Base-by-base conservation (phyloP, 495 filamentous ascomycete genomes). In the Evernia prunastri region DNA sequence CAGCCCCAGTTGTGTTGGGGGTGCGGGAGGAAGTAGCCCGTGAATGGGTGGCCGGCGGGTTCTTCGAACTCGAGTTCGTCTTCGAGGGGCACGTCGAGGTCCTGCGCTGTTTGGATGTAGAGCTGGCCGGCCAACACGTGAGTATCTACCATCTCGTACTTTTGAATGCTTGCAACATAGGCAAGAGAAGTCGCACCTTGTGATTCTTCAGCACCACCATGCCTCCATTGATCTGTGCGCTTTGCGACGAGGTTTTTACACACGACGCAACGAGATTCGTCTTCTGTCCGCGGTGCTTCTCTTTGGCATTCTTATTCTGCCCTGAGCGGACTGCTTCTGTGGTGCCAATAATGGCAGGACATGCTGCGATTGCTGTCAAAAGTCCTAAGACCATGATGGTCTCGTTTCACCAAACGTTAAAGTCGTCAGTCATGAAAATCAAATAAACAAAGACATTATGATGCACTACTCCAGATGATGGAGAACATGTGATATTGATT, bases 11-110 rank as follows among this genome's bases (percentile, higher is more conserved):
- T 72, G 56, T 77, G 78, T n/a, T 81, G 79, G 27, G 84, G 84
- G 68, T 85, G 85, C 13, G 77, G 78, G 66, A 86, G 83, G 72
- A 82, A 85, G 68, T 82, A 86, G 17, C 84, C 84, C 65, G 79
- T 78, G 68, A 87, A 85, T 33, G 78, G 79, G 72, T 82, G 82
- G 0, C 78, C 81, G 59, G 76, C 75, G 9, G 68, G 63, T 37
- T 69, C 57, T 0, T 70, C 68, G 59, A 73, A 65, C 54, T 73
- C 70, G 25, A 67, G 68, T 7, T 77, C 76, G 2, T 75, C 77
- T 56, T 74, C 73, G 70, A 74, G 9, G 4, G 61, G 61, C 20
- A 43, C 31, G 39, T 63, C 54, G 54, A 57, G 51, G 20, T 63
- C 61, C 18, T 54, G 29, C 17, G 54, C n/a, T 25, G 20, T 47